A percentile compares a stretch with the other conserved stretches of the same genome.
These are phyloP conservation scores for Rutstroemia sp. DNA, from an alignment of 2,329 filamentous ascomycete species.

Conservation along the genomic window DNA sequence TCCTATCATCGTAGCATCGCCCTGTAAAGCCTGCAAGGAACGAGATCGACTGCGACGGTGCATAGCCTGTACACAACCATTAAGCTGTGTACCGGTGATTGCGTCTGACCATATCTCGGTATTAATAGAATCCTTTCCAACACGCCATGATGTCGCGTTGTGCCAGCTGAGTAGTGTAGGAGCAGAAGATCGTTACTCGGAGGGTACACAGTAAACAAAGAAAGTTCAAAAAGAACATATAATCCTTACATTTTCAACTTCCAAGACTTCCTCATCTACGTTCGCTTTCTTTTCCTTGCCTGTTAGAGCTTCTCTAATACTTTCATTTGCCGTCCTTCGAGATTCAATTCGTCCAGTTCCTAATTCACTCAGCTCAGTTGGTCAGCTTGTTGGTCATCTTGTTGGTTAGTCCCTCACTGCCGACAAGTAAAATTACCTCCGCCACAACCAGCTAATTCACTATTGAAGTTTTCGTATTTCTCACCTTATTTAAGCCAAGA, in stretches of 20 bases:
- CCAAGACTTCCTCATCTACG: neutral
- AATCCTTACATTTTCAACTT: slow-evolving; percentile 4
- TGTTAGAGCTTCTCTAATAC: neutral
- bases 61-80: neutral
- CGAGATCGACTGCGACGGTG: neutral
- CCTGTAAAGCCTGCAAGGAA: neutral
- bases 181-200: neutral
- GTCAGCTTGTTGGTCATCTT: neutral
- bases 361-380: neutral
- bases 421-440: neutral
- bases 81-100: neutral
- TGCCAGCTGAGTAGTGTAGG: neutral
- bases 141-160: neutral
- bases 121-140: slow-evolving; percentile 2
- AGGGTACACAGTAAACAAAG: neutral
- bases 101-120: neutral
- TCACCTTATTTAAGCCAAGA: neutral
- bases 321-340: neutral
- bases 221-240: neutral
- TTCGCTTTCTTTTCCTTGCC: neutral
- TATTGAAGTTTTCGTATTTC: neutral
- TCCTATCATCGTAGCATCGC: neutral
- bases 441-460: neutral
- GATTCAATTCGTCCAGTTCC: neutral
- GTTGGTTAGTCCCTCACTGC: neutral